These are phyloP conservation scores for Zasmidium citrigriseum DNA, from an alignment of 2,329 filamentous ascomycete species.

Conservation along the genomic window DNA sequence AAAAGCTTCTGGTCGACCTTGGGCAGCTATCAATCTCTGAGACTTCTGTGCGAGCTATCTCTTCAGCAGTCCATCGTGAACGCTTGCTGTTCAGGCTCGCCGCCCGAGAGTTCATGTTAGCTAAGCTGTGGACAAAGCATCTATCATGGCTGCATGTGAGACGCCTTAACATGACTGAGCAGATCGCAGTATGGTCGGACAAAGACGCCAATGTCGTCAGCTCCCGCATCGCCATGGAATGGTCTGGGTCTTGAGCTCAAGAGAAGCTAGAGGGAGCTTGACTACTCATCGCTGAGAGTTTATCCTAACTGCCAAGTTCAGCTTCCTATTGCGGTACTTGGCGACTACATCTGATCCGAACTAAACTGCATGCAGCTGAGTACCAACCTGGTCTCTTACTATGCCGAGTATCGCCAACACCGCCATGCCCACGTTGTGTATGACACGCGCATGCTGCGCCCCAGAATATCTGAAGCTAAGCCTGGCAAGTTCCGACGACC, in stretches of 20 bases:
- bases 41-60: no score
- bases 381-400: neutral
- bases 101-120: no score
- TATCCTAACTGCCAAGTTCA: slow-evolving; percentile 6
- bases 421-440: neutral
- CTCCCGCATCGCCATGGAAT: neutral
- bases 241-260: neutral
- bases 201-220: neutral
- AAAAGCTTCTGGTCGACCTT: no score
- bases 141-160: no score
- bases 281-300: neutral
- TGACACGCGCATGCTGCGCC: slow-evolving; percentile 2
- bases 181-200: no score
- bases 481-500: neutral
- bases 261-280: slow-evolving; percentile 1
- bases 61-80: no score
- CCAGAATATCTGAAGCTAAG: neutral
- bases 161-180: no score
- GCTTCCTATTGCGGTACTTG: neutral
- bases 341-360: neutral
- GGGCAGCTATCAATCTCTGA: no score
- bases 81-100: no score
- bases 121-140: no score
- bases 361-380: neutral
- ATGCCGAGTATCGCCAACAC: neutral